Base-by-base conservation (phyloP, 768 basidiomycete genomes). In the Tulasnella sp. region DNA sequence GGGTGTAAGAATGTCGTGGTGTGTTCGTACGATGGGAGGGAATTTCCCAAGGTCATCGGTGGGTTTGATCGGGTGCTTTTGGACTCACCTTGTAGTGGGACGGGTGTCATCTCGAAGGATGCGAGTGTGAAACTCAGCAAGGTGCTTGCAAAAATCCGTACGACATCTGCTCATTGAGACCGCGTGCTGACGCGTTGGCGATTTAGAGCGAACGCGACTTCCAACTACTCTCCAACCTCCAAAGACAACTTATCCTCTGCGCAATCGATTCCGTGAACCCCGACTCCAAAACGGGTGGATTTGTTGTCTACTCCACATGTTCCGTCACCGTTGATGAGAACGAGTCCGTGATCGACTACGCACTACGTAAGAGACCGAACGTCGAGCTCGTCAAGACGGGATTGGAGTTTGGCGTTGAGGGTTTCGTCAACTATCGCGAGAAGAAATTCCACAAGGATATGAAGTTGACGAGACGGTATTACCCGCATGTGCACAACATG, bases 401-500 rank as follows among this genome's bases (percentile, higher is more conserved):
- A 0, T 79, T 99, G 43, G 85, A 85, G 68, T 99, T 99, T 69
- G 96, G 96, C 52, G 80, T 85, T 27, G 87, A 90, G 69, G 96
- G 96, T 4, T 97, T 85, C 73, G 88, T 84, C 30, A 81, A 79
- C 62, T 98, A 84, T 75, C 83, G 91, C 53, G 96, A 95, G 21
- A 98, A 94, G 78, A 79, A 73, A 29, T 98, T 98, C 74, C 78
- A 84, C 69, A 77, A 86, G 32, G 86, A 80, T 64, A 70, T 99
- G 67, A 78, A 75, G 63, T 72, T 95, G 64, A 96, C 96, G 19
- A 76, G 92, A 65, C 76, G 96, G 62, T 95, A 92, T 71, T 95
- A 93, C 70, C 89, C 94, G 15, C 94, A 97, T 72, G 93, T 96
- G 66, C 94, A 97, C 74, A 99, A 99, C 73, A 96, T 98, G 94